A percentile compares a stretch with the other conserved stretches of the same genome.
Conservation (phyloP, 139 green algal genomes). For the Picochlorum sp. region DNA sequence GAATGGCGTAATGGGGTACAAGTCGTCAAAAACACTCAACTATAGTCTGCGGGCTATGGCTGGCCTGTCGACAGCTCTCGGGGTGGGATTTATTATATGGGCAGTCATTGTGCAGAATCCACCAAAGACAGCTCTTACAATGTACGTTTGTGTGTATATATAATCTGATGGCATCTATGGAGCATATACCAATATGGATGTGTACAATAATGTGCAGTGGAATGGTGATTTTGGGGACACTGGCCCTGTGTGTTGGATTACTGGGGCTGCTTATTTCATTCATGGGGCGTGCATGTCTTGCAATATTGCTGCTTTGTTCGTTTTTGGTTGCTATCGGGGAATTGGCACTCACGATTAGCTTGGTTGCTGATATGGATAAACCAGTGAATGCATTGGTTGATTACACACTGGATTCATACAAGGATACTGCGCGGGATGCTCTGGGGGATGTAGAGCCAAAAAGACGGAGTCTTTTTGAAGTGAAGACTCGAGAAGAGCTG, state of each 20-base stretch:
- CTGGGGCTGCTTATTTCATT: conserved; percentile 21
- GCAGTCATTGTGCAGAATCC: conserved; percentile 29
- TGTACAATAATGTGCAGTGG: conserved; percentile 15
- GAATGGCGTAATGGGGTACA: neutral
- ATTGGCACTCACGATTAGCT: conserved; percentile 23
- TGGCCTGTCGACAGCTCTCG: conserved; percentile 9
- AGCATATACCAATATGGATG: neutral
- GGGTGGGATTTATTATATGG: conserved; percentile 33
- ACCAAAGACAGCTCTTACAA: conserved; percentile 23
- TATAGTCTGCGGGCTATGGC: conserved; percentile 21
- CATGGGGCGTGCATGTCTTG: conserved; percentile 14
- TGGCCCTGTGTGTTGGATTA: conserved; percentile 12
- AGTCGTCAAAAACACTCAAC: conserved; percentile 4
- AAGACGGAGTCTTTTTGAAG: neutral
- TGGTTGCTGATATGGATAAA: conserved; percentile 22
- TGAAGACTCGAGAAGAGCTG: neutral
- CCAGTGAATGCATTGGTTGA: conserved; percentile 13
- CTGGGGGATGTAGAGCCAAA: neutral
- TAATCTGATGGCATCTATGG: neutral
- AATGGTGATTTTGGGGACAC: conserved; percentile 23
- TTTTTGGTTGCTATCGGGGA: conserved; percentile 25
- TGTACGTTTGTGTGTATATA: conserved; percentile 18
- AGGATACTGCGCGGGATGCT: neutral
- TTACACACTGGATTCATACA: neutral
- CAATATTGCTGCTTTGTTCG: conserved; percentile 23